phyloP scores from a whole-genome alignment of 257 asterid species.

The Avicennia marina region DNA sequence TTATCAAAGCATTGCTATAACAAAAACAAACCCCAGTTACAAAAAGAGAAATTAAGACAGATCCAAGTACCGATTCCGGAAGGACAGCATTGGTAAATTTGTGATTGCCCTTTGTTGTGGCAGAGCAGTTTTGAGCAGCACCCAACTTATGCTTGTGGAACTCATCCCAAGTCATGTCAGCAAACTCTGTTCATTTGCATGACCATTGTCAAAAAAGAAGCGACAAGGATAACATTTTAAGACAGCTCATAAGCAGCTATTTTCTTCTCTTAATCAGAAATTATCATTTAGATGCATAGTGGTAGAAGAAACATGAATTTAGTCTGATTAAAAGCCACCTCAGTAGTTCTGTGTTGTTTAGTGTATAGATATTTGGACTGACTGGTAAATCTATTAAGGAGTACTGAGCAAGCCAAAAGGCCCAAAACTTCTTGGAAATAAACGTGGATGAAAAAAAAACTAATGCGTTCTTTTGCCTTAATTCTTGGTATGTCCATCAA shows the following conservation, averaged over 20 bases:
- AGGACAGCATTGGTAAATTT: conserved; percentile 48
- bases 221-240: background rate
- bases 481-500: no score
- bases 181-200: conserved; percentile 47
- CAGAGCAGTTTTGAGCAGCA: conserved; percentile 98
- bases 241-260: background rate
- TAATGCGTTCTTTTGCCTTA: no score
- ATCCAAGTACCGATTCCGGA: conserved; percentile 58
- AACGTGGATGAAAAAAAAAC: no score
- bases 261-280: background rate
- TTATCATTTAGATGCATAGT: background rate
- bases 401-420: no score
- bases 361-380: no score
- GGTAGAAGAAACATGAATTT: background rate
- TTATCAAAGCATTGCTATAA: background rate
- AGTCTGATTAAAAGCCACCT: no score
- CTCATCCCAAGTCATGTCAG: conserved; percentile 97
- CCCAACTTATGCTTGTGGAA: conserved; percentile 70
- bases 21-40: no score
- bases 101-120: conserved; percentile 79
- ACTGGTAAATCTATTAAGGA: no score
- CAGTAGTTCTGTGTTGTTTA: no score
- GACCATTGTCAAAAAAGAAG: background rate
- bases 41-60: conserved; percentile 1
- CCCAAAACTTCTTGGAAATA: no score